A percentile compares a stretch with the other conserved stretches of the same genome.
Evolutionary conservation across 495 filamentous ascomycete genomes (phyloP).

Genomic region (Amniculicola lignicola): DNA sequence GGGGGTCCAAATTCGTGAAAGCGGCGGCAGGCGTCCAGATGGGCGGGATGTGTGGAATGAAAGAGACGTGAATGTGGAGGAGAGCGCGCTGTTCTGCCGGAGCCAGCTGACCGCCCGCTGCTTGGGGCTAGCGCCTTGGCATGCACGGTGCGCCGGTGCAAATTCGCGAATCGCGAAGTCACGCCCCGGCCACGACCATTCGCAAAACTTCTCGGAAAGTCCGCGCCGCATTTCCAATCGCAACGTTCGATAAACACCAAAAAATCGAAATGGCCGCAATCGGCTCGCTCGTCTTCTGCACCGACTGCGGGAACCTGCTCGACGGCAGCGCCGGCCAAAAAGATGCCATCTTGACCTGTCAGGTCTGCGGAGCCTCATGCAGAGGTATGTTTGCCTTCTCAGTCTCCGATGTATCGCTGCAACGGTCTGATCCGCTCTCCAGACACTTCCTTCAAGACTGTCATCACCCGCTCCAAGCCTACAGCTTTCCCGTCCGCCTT

Average conservation of each 20-base stretch:
- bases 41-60: no score
- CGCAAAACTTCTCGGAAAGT: not conserved
- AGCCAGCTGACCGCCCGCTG: not conserved
- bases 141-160: not conserved
- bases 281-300: slow-evolving; percentile 90
- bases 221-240: not conserved
- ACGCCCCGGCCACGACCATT: not conserved
- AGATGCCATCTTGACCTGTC: slow-evolving; percentile 73
- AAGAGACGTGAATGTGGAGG: not conserved
- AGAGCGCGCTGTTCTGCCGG: not conserved
- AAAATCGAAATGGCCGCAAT: slow-evolving; percentile 67
- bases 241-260: not conserved
- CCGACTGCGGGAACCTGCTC: slow-evolving; percentile 86
- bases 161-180: slow-evolving; percentile 12
- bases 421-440: slow-evolving; percentile 5
- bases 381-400: slow-evolving; percentile 55
- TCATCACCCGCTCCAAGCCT: slow-evolving; percentile 78
- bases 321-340: slow-evolving; percentile 71
- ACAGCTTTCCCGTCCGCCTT: slow-evolving; percentile 84
- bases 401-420: not conserved
- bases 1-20: no score
- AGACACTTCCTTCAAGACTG: slow-evolving; percentile 79
- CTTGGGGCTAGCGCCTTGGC: not conserved
- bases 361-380: slow-evolving; percentile 78
- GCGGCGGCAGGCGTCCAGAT: no score